Conservation (phyloP, 2,329 filamentous ascomycete genomes). For the Decorospora gaudefroyi region DNA sequence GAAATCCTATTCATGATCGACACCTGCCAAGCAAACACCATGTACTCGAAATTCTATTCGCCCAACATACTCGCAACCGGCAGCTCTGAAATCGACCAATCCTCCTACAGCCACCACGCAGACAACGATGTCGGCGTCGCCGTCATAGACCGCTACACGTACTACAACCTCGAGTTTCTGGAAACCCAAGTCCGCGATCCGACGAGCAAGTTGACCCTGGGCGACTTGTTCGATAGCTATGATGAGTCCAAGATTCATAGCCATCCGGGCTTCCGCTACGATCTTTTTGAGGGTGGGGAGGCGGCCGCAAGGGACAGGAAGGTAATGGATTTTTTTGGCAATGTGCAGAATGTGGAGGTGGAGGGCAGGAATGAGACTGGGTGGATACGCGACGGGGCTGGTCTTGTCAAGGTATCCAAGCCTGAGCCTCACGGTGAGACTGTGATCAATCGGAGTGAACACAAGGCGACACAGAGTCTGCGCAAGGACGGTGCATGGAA, state of each 20-base stretch:
- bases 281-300: slow-evolving; percentile 88
- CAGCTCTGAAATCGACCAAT: slow-evolving; percentile 94
- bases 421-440: slow-evolving; percentile 46
- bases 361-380: slow-evolving; percentile 57
- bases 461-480: slow-evolving; percentile 19
- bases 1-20: slow-evolving; percentile 99
- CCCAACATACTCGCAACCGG: slow-evolving; percentile 98
- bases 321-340: slow-evolving; percentile 97
- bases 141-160: slow-evolving; percentile 97
- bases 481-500: slow-evolving; percentile 43
- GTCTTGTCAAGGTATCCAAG: slow-evolving; percentile 64
- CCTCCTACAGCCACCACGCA: slow-evolving; percentile 95
- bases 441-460: slow-evolving; percentile 25
- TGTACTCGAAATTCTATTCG: slow-evolving; percentile 98
- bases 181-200: slow-evolving; percentile 87
- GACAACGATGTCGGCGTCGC: slow-evolving; percentile 98
- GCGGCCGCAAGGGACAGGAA: slow-evolving; percentile 75
- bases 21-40: slow-evolving; percentile 98
- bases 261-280: slow-evolving; percentile 87
- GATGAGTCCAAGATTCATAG: slow-evolving; percentile 94
- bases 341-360: slow-evolving; percentile 95
- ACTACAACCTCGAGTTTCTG: slow-evolving; percentile 96
- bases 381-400: slow-evolving; percentile 71
- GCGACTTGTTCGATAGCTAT: slow-evolving; percentile 94
- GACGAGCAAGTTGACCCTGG: slow-evolving; percentile 84